phyloP scores from a whole-genome alignment of 2,329 filamentous ascomycete species.

The Sordariomycetes sp. region DNA sequence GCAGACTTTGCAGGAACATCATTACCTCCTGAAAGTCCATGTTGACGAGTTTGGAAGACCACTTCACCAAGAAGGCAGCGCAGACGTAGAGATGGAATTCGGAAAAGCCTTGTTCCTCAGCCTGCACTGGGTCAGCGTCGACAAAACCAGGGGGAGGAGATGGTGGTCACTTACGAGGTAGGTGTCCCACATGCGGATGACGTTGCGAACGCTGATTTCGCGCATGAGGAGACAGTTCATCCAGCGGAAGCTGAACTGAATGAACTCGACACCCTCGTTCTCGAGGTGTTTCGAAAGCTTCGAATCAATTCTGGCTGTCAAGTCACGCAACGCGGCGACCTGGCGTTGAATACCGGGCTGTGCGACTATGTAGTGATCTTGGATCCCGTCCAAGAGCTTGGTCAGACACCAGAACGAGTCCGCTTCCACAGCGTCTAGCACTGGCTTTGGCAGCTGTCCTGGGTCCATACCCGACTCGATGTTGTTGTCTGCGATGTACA shows the following conservation, averaged over 20 bases:
- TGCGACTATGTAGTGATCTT: conserved; percentile 97
- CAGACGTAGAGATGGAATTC: conserved; percentile 98
- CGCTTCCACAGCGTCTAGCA: conserved; percentile 92
- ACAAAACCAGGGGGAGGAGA: not conserved
- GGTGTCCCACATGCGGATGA: conserved; percentile 98
- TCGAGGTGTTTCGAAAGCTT: conserved; percentile 82
- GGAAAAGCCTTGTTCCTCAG: conserved; percentile 96
- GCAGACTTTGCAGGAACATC: conserved; percentile 97
- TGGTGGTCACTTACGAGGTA: conserved; percentile 67
- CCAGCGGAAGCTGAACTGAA: conserved; percentile 98
- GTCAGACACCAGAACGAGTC: conserved; percentile 98
- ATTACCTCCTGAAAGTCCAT: conserved; percentile 99
- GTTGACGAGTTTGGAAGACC: conserved; percentile 87
- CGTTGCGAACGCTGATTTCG: conserved; percentile 92
- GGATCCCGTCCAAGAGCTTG: conserved; percentile 95
- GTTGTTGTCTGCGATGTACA: conserved; percentile 89
- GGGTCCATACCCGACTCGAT: conserved; percentile 96
- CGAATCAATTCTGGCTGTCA: conserved; percentile 83
- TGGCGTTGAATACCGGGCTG: conserved; percentile 95
- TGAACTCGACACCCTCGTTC: conserved; percentile 89
- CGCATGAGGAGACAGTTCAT: conserved; percentile 99
- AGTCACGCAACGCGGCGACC: conserved; percentile 77
- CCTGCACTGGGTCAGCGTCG: conserved; percentile 42
- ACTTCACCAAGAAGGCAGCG: conserved; percentile 95
- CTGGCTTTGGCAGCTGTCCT: conserved; percentile 80